Percentiles rank a stretch among this genome's conserved stretches.
phyloP scores from a whole-genome alignment of 164 flowering plant genomes.

The Macadamia tetraphylla region DNA sequence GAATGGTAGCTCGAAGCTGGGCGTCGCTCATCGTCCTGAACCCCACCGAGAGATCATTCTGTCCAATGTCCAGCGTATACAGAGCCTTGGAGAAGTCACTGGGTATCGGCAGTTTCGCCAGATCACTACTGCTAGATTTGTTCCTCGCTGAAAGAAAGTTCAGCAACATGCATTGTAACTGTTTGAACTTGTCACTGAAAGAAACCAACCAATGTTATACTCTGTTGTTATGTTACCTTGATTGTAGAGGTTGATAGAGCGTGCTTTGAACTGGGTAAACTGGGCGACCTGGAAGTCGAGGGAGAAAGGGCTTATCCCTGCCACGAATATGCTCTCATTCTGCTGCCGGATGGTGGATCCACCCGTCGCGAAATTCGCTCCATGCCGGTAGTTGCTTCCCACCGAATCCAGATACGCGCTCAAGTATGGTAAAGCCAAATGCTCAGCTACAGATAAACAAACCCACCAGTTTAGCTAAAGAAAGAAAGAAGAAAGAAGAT shows the following conservation, averaged over 20 bases:
- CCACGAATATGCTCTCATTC: conserved; percentile 27
- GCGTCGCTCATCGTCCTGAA: conserved; percentile 26
- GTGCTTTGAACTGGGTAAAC: conserved; percentile 39
- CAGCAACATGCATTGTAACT: too few relatives aligned
- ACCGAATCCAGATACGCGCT: conserved; percentile 46
- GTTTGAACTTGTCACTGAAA: background rate
- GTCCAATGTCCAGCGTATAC: conserved; percentile 60
- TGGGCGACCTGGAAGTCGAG: conserved; percentile 41
- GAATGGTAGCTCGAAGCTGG: conserved; percentile 32
- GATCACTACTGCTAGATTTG: conserved; percentile 13
- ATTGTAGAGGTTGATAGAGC: conserved; percentile 25
- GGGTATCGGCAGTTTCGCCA: conserved; percentile 49
- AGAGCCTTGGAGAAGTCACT: conserved; percentile 57
- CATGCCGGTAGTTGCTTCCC: conserved; percentile 33
- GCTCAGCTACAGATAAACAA: conserved; percentile 30
- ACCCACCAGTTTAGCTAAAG: too few relatives aligned
- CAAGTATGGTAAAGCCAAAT: conserved; percentile 36
- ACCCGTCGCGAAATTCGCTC: conserved; percentile 56
- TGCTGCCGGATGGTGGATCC: conserved; percentile 43
- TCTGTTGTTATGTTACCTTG: conserved; percentile 22
- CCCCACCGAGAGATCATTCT: conserved; percentile 51
- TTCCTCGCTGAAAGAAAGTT: conserved; percentile 21
- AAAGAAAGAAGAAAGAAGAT: too few relatives aligned
- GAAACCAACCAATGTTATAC: background rate
- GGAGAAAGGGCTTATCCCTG: conserved; percentile 38